Conservation (phyloP, 2,329 filamentous ascomycete species). For the Zymoseptoria brevis region DNA sequence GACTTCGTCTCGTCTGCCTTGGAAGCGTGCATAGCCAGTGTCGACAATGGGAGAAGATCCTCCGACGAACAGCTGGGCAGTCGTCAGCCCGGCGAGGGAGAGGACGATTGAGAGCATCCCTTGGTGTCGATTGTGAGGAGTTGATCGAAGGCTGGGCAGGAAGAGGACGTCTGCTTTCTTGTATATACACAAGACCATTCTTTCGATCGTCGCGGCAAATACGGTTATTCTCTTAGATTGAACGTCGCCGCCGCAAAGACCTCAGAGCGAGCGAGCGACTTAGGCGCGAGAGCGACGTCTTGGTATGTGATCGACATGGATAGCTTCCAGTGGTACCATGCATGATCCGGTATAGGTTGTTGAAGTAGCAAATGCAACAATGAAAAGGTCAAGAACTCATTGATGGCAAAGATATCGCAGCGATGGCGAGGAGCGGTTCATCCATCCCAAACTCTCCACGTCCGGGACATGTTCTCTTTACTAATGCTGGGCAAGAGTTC, state of each 20-base stretch:
- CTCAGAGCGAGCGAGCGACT: not conserved
- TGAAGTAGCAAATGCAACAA: not conserved
- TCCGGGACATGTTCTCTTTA: too few species aligned
- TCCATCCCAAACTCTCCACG: too few species aligned
- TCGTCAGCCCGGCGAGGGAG: not conserved
- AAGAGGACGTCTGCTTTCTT: not conserved
- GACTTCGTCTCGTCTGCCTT: slow-evolving; percentile 5
- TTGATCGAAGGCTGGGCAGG: not conserved
- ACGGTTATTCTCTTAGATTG: not conserved
- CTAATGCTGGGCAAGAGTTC: too few species aligned
- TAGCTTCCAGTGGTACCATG: not conserved
- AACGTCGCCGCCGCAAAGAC: not conserved
- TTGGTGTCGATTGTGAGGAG: not conserved
- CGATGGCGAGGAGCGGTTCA: too few species aligned
- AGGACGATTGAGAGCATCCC: not conserved
- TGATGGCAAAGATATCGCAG: not conserved
- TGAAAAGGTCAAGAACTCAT: not conserved
- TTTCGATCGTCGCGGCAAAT: not conserved
- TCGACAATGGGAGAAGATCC: slow-evolving; percentile 4
- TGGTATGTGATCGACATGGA: not conserved
- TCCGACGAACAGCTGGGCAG: not conserved
- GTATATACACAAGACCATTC: not conserved
- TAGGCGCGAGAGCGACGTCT: not conserved
- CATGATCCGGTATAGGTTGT: not conserved
- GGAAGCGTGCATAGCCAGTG: slow-evolving; percentile 2